Percentiles rank a stretch among this genome's conserved stretches.
Conservation (phyloP, 2,329 filamentous ascomycete species). For the Capronia americana region DNA sequence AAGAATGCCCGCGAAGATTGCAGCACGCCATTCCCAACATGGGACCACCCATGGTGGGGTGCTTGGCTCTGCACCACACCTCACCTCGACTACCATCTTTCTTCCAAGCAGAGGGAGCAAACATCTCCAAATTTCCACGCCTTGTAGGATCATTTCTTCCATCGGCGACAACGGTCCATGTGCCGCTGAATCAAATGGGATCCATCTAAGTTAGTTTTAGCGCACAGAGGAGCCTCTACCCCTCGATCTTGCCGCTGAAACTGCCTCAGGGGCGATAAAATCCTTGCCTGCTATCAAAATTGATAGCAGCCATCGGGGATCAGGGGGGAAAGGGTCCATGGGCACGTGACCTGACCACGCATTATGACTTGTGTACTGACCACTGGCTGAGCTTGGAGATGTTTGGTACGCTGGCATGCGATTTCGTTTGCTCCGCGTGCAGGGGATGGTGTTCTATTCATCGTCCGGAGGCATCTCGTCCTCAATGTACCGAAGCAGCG, state of each 20-base stretch:
- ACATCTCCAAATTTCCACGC: constrained; percentile 16
- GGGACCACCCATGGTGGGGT: constrained; percentile 37
- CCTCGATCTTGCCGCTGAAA: constrained; percentile 26
- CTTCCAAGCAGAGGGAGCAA: constrained; percentile 2
- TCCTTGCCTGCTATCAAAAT: constrained; percentile 12
- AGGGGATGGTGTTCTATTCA: constrained; percentile 63
- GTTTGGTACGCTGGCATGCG: background rate
- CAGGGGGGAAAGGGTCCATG: constrained; percentile 8
- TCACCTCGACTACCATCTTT: constrained; percentile 31
- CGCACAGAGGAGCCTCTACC: background rate
- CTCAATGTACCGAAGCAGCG: constrained; percentile 90
- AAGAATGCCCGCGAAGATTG: constrained; percentile 29
- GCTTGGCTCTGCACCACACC: constrained; percentile 34
- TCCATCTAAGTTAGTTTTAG: background rate
- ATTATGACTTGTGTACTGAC: background rate
- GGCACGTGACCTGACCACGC: constrained; percentile 8
- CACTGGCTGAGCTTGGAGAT: background rate
- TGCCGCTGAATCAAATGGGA: background rate
- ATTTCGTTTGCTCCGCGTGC: background rate
- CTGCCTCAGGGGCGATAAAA: constrained; percentile 30
- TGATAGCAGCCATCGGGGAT: constrained; percentile 1
- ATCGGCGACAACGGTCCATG: background rate
- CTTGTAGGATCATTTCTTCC: background rate
- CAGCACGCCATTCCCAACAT: constrained; percentile 35
- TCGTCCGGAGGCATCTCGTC: constrained; percentile 97